These are phyloP conservation scores for Monilinia polystroma DNA, from an alignment of 2,329 filamentous ascomycete genomes.

Conservation along the genomic window DNA sequence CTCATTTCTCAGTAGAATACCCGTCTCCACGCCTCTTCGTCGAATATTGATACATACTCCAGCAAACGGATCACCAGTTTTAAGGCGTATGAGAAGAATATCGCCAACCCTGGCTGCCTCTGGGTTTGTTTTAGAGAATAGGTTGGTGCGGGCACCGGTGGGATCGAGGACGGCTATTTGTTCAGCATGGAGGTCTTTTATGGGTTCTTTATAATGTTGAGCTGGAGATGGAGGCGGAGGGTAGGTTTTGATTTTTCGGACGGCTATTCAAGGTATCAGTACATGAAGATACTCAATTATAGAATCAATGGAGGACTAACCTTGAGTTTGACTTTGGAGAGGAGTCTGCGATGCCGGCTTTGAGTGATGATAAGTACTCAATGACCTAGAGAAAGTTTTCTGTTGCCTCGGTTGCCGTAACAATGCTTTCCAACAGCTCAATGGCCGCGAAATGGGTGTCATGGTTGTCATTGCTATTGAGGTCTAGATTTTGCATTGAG, in stretches of 20 bases:
- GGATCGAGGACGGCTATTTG: constrained; percentile 80
- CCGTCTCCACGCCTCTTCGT: constrained; percentile 82
- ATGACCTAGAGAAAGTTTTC: constrained; percentile 46
- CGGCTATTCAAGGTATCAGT: constrained; percentile 32
- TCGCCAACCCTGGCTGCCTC: constrained; percentile 84
- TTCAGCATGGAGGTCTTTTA: constrained; percentile 63
- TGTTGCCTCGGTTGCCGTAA: constrained; percentile 59
- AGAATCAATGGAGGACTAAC: constrained; percentile 26
- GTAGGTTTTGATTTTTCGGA: constrained; percentile 51
- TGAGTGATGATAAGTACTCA: constrained; percentile 50
- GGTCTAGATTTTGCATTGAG: constrained; percentile 11
- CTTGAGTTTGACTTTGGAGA: constrained; percentile 23
- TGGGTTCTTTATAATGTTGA: constrained; percentile 61
- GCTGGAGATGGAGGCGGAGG: constrained; percentile 56
- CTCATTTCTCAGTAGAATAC: constrained; percentile 81
- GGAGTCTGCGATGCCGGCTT: constrained; percentile 33
- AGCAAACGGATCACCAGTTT: constrained; percentile 82
- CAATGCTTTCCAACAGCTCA: constrained; percentile 67
- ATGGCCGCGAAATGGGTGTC: constrained; percentile 55
- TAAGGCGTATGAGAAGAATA: constrained; percentile 84
- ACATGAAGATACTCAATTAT: background rate
- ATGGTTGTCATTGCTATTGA: constrained; percentile 35
- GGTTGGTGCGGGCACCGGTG: constrained; percentile 73
- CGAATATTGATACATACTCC: constrained; percentile 88
- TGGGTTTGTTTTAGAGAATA: constrained; percentile 76